Conservation (phyloP, 768 basidiomycete genomes). For the Dacryopinax spathularia region DNA sequence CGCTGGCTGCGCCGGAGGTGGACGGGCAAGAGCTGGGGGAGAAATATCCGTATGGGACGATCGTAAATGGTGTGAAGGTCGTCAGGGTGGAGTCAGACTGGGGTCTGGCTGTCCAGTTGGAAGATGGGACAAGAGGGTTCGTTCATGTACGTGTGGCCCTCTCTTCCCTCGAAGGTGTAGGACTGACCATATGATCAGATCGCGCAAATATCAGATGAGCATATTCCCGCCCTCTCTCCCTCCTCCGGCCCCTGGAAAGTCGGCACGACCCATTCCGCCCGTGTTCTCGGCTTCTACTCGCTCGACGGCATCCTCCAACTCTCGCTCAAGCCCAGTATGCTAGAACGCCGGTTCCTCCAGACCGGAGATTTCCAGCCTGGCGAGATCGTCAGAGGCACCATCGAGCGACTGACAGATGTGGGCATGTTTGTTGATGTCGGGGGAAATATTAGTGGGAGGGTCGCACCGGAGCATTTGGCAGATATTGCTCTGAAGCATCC, state of each 20-base stretch:
- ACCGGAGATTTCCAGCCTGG: conserved; percentile 73
- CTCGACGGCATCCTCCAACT: conserved; percentile 82
- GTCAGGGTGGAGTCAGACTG: conserved; percentile 62
- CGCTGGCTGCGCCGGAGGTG: conserved; percentile 25
- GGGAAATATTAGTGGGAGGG: conserved; percentile 77
- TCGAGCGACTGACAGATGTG: conserved; percentile 69
- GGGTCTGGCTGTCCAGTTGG: conserved; percentile 59
- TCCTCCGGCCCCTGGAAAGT: conserved; percentile 67
- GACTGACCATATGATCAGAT: conserved; percentile 39
- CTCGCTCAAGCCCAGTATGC: conserved; percentile 66
- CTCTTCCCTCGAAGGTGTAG: conserved; percentile 7
- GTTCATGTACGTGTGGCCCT: conserved; percentile 54
- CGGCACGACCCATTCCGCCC: conserved; percentile 65
- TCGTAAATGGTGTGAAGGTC: conserved; percentile 61
- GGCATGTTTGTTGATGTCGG: conserved; percentile 75
- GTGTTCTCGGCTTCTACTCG: conserved; percentile 71
- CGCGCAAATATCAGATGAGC: conserved; percentile 84
- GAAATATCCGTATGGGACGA: conserved; percentile 57
- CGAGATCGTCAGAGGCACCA: conserved; percentile 61
- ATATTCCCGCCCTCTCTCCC: conserved; percentile 57
- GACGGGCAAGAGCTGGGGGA: conserved; percentile 30
- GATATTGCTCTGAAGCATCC: conserved; percentile 92
- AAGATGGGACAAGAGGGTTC: conserved; percentile 57
- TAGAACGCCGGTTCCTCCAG: conserved; percentile 77
- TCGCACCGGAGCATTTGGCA: conserved; percentile 91